A percentile compares a stretch with the other conserved stretches of the same genome.
phyloP scores from a whole-genome alignment of 352 stramenopile genomes.

The Thalassiosira ordinaria region DNA sequence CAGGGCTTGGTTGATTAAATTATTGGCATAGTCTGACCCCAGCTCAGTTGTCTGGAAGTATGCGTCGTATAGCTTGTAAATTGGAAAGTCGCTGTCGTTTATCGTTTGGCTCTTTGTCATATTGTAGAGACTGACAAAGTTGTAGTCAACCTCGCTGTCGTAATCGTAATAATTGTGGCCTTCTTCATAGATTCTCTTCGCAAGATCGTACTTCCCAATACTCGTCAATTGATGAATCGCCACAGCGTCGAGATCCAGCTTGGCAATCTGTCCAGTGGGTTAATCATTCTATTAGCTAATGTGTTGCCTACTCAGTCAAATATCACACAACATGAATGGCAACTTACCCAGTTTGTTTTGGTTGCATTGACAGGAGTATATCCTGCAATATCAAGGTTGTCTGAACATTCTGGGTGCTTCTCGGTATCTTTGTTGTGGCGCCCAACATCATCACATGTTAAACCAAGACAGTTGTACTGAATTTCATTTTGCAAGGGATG shows the following conservation, averaged over 20 bases:
- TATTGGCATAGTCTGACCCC: conserved; percentile 51
- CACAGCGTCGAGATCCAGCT: conserved; percentile 79
- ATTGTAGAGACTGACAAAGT: conserved; percentile 61
- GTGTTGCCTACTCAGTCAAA: no score
- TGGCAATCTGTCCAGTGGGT: conserved; percentile 59
- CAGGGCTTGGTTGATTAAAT: conserved; percentile 59
- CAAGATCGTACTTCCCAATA: conserved; percentile 65
- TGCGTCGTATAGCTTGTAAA: conserved; percentile 48
- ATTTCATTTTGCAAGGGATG: no score
- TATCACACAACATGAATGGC: conserved; percentile 29
- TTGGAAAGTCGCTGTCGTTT: conserved; percentile 34
- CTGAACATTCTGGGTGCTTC: conserved; percentile 41
- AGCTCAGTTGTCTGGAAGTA: conserved; percentile 34
- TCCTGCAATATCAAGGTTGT: conserved; percentile 51
- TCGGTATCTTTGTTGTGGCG: conserved; percentile 30
- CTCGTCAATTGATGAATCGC: conserved; percentile 79
- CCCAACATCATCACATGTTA: conserved; percentile 73
- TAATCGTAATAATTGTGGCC: conserved; percentile 79
- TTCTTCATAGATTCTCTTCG: conserved; percentile 58
- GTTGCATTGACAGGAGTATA: conserved; percentile 55
- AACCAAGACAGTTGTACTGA: conserved; percentile 77
- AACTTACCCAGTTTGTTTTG: conserved; percentile 67
- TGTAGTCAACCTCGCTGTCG: conserved; percentile 39
- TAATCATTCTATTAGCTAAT: no score
- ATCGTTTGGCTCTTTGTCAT: conserved; percentile 59